Conservation (phyloP, 1,284 basidiomycete genomes). For the Dichomitus squalens region DNA sequence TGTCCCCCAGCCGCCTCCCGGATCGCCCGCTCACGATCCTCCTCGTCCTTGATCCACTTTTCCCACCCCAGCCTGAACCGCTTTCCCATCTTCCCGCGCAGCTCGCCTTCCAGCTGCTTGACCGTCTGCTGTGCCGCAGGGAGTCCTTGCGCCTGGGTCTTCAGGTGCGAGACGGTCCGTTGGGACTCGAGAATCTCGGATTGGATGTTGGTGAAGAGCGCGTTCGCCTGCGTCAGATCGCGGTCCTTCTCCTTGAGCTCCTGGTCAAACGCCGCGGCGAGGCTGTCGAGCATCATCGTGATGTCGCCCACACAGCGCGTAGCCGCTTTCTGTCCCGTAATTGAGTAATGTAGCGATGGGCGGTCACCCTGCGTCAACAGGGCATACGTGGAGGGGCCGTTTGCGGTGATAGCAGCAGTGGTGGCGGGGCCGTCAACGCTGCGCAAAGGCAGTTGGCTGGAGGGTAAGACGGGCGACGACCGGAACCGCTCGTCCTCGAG, state of each 20-base stretch:
- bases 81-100: slow-evolving; percentile 77
- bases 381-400: slow-evolving; percentile 34
- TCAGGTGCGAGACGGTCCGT: slow-evolving; percentile 72
- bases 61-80: slow-evolving; percentile 88
- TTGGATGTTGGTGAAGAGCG: slow-evolving; percentile 86
- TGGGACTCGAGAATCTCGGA: slow-evolving; percentile 91
- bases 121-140: slow-evolving; percentile 65
- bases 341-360: slow-evolving; percentile 83
- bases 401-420: slow-evolving; percentile 15
- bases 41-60: slow-evolving; percentile 88
- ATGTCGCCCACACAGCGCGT: slow-evolving; percentile 87
- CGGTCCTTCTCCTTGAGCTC: slow-evolving; percentile 93
- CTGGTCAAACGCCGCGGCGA: slow-evolving; percentile 92
- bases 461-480: slow-evolving; percentile 81
- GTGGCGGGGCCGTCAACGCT: slow-evolving; percentile 60
- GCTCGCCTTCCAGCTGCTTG: slow-evolving; percentile 63
- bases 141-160: slow-evolving; percentile 69
- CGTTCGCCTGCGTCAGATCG: slow-evolving; percentile 90
- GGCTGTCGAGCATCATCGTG: slow-evolving; percentile 83
- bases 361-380: slow-evolving; percentile 42
- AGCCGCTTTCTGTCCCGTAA: slow-evolving; percentile 86
- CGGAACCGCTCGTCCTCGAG: slow-evolving; percentile 98
- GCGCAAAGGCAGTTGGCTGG: slow-evolving; percentile 60
- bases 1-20: slow-evolving; percentile 60
- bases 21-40: slow-evolving; percentile 68